phyloP scores from a whole-genome alignment of 306 rosid species.

The Cicer arietinum region DNA sequence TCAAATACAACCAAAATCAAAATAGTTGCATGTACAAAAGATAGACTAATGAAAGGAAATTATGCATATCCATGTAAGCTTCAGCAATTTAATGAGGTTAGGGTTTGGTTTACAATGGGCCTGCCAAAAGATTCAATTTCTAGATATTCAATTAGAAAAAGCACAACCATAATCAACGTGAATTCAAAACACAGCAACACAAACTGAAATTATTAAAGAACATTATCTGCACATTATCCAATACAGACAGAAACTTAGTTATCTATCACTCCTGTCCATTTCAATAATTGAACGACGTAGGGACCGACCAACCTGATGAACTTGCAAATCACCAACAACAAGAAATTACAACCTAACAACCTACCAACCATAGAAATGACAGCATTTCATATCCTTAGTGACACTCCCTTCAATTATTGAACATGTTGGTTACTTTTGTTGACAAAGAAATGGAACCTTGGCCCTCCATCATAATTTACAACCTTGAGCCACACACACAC shows the following conservation, averaged over 20 bases:
- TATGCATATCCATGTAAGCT: background rate
- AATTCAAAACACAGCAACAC: background rate
- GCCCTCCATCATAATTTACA: slow-evolving; percentile 27
- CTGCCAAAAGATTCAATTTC: background rate
- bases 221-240: slow-evolving; percentile 28
- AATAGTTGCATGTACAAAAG: background rate
- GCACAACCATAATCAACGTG: background rate
- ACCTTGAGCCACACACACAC: slow-evolving; percentile 35
- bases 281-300: slow-evolving; percentile 36
- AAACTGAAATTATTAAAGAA: slow-evolving; percentile 21
- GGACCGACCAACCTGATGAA: slow-evolving; percentile 33
- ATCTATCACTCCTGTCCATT: slow-evolving; percentile 18
- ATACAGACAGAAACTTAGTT: slow-evolving; percentile 14
- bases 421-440: slow-evolving; percentile 1
- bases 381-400: slow-evolving; percentile 35
- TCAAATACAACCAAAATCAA: background rate
- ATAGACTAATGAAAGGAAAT: slow-evolving; percentile 16
- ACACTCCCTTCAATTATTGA: slow-evolving; percentile 24
- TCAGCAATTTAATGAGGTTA: slow-evolving; percentile 1
- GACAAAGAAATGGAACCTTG: slow-evolving; percentile 31
- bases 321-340: slow-evolving; percentile 38
- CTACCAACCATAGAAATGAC: slow-evolving; percentile 43
- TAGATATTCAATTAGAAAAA: slow-evolving; percentile 13
- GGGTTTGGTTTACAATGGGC: slow-evolving; percentile 1
- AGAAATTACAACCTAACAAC: slow-evolving; percentile 44